A percentile compares a stretch with the other conserved stretches of the same genome.
Evolutionary conservation across 345 rosid genomes (phyloP).

Genomic region (Draba incana): DNA sequence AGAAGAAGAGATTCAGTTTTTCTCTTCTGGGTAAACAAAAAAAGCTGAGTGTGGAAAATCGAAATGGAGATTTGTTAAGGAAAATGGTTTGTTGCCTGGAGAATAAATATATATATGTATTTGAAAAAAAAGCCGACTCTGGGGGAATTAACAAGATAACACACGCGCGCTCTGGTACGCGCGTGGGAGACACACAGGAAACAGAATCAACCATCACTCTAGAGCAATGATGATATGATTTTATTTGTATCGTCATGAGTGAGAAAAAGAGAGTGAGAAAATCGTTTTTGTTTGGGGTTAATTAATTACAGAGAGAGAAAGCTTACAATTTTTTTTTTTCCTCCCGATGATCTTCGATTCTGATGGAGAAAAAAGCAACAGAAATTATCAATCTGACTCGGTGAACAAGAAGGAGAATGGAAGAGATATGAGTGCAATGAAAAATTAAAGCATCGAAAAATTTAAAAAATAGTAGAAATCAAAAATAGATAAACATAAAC

Average conservation of each 20-base stretch:
- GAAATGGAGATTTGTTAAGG: constrained; percentile 15
- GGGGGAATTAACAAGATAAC: constrained; percentile 21
- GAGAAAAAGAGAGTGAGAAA: background rate
- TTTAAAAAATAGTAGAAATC: background rate
- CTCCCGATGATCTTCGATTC: constrained; percentile 9
- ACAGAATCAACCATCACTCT: constrained; percentile 26
- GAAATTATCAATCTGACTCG: background rate
- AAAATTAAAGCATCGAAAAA: background rate
- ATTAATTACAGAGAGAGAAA: constrained; percentile 9
- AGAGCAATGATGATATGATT: constrained; percentile 24
- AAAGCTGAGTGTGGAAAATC: background rate
- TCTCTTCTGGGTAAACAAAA: background rate
- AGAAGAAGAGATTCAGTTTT: constrained; percentile 11
- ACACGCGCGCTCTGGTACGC: constrained; percentile 36
- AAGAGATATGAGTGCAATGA: constrained; percentile 1
- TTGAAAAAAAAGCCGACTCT: constrained; percentile 29
- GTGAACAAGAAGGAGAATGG: constrained; percentile 1
- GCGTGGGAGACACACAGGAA: constrained; percentile 34
- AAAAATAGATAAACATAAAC: background rate
- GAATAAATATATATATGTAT: constrained; percentile 7
- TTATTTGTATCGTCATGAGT: background rate
- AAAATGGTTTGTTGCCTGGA: constrained; percentile 4
- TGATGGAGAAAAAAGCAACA: background rate
- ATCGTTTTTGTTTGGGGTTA: background rate
- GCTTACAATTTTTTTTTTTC: constrained; percentile 13